These are phyloP conservation scores for Ganoderma multipileum DNA, from an alignment of 1,284 basidiomycete genomes.

Conservation along the genomic window DNA sequence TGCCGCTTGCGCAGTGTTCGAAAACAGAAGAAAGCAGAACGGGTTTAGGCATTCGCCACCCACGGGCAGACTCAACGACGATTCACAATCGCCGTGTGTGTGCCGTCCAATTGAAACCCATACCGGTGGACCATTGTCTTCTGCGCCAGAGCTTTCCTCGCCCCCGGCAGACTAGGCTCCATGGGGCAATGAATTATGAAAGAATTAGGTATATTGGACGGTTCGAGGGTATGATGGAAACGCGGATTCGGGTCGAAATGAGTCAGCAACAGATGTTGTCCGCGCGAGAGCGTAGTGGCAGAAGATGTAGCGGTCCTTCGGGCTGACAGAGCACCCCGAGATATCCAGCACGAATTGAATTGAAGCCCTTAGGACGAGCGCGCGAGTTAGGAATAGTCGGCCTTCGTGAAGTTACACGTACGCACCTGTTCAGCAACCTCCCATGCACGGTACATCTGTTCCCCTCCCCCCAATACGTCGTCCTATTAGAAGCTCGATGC, in stretches of 20 bases:
- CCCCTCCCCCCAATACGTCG: not conserved
- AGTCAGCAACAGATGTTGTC: not conserved
- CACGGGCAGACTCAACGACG: not conserved
- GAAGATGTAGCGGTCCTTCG: not conserved
- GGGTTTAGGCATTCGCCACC: not conserved
- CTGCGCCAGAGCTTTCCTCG: not conserved
- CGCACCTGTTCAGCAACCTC: not conserved
- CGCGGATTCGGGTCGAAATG: not conserved
- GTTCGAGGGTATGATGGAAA: not conserved
- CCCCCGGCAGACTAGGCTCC: not conserved
- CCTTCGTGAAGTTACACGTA: not conserved
- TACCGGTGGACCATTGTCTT: not conserved
- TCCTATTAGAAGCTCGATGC: not conserved
- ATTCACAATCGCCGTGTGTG: not conserved
- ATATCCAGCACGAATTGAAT: not conserved
- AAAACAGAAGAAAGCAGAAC: not conserved
- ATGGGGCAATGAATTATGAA: not conserved
- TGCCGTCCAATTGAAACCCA: not conserved
- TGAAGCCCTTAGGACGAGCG: not conserved
- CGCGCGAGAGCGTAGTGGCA: not conserved
- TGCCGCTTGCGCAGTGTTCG: not conserved
- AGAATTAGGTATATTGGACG: constrained; percentile 3
- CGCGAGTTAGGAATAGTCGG: not conserved
- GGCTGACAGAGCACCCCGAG: not conserved
- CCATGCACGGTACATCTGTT: not conserved